Evolutionary conservation across 345 rosid genomes (phyloP).

Genomic region (Brassica carinata): DNA sequence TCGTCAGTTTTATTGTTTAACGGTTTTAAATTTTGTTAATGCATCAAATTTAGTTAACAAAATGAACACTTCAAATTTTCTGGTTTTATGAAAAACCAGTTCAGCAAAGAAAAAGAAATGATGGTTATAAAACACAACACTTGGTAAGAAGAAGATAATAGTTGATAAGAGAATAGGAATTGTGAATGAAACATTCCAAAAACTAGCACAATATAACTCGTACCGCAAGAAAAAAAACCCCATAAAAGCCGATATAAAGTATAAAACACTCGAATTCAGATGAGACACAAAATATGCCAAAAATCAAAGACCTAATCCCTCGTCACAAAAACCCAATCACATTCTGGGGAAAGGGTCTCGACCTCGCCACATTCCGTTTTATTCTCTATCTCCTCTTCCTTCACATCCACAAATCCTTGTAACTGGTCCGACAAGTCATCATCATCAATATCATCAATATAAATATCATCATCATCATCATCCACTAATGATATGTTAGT

Average conservation of each 20-base stretch:
- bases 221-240: background rate
- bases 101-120: background rate
- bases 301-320: background rate
- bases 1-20: background rate
- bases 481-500: background rate
- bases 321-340: constrained; percentile 33
- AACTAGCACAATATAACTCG: background rate
- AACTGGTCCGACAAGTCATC: constrained; percentile 16
- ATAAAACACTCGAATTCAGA: constrained; percentile 10
- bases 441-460: background rate
- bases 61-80: background rate
- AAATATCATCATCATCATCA: background rate
- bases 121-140: background rate
- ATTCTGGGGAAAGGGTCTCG: background rate
- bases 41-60: background rate
- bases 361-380: background rate
- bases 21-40: background rate
- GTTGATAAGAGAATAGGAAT: background rate
- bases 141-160: background rate
- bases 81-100: background rate
- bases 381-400: background rate
- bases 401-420: constrained; percentile 16
- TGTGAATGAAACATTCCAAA: constrained; percentile 18
- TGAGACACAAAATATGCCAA: background rate
- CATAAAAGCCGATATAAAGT: background rate